Base-by-base conservation (phyloP, 768 basidiomycete genomes). In the Psilocybe cyanescens region DNA sequence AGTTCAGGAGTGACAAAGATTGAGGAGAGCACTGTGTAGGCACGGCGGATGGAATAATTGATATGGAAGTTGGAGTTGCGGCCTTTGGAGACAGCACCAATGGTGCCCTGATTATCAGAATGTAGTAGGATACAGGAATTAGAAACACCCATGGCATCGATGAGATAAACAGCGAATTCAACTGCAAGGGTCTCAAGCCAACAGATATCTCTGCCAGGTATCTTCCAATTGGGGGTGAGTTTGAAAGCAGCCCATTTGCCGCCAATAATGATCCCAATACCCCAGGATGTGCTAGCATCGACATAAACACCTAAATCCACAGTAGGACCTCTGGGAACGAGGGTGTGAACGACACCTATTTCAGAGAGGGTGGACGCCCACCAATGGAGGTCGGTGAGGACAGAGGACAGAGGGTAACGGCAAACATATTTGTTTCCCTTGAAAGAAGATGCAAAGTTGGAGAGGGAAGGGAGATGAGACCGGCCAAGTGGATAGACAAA, bases 261-360 rank as follows among this genome's bases (percentile, higher is more conserved):
- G 6, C 64, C 55, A 9, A 65, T 58, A 3, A 65, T 35, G 11
- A 61, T 17, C 8, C 54, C 60, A 30, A 61, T 61, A 28, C 60
- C 60, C 60, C 72, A 74, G 11, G 65, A 70, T 5, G 75, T 72
- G 11, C 68, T 72, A 14, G 64, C 67, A 52, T 67, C 68, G 28
- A 78, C 75, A 48, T 39, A 76, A n/a, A 79, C 66, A 0, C 60
- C 59, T 3, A 70, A 55, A 31, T 76, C 67, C 8, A 50, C n/a
- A 1, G 58, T 28, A 3, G 63, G 56, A 2, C 65, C 65, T 0
- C 59, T 35, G 68, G 1, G 65, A 64, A 39, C 14, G 6, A 73
- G 67, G 4, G 55, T 58, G 9, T 68, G 58, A 4, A 54, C 58
- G 33, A 58, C 44, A 11, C 6, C 44, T 11, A 47, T 30, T 0